A percentile compares a stretch with the other conserved stretches of the same genome.
Evolutionary conservation across 2,329 filamentous ascomycete genomes (phyloP).

Genomic region (Trichoderma gracile): DNA sequence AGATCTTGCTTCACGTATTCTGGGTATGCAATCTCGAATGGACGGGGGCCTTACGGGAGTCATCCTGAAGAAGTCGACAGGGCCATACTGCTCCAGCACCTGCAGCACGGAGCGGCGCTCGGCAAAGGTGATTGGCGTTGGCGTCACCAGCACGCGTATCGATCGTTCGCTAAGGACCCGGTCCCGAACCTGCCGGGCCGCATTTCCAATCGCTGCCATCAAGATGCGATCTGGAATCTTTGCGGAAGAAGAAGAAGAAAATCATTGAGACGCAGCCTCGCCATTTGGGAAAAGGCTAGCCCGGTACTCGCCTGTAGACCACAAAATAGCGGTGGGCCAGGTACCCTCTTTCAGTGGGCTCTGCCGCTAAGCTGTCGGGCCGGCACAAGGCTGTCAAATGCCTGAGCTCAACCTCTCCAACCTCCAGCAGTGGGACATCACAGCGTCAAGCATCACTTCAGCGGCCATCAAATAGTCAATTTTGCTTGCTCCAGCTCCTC

Average conservation of each 20-base stretch:
- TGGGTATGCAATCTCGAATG: not conserved
- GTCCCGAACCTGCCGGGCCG: slow-evolving; percentile 24
- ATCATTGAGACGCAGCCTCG: slow-evolving; percentile 13
- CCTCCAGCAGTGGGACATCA: not conserved
- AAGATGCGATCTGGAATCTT: not conserved
- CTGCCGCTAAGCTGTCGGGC: slow-evolving; percentile 7
- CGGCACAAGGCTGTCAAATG: slow-evolving; percentile 19
- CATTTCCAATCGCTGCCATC: slow-evolving; percentile 27
- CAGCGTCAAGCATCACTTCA: not conserved
- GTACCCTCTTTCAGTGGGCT: slow-evolving; percentile 12
- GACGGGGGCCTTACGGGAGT: slow-evolving; percentile 28
- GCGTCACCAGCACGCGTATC: slow-evolving; percentile 55
- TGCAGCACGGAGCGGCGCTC: slow-evolving; percentile 58
- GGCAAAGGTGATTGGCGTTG: slow-evolving; percentile 52
- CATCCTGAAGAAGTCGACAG: slow-evolving; percentile 54
- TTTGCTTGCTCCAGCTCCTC: not conserved
- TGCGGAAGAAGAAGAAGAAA: not conserved
- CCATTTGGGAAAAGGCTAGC: not conserved
- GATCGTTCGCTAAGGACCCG: slow-evolving; percentile 37
- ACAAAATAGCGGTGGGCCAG: not conserved
- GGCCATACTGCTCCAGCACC: slow-evolving; percentile 51
- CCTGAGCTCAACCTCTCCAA: slow-evolving; percentile 1
- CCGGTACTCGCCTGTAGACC: not conserved
- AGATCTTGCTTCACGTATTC: not conserved
- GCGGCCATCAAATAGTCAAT: too few species aligned